Evolutionary conservation across 441 rosid species (phyloP).

Genomic region (Populus hybrid): DNA sequence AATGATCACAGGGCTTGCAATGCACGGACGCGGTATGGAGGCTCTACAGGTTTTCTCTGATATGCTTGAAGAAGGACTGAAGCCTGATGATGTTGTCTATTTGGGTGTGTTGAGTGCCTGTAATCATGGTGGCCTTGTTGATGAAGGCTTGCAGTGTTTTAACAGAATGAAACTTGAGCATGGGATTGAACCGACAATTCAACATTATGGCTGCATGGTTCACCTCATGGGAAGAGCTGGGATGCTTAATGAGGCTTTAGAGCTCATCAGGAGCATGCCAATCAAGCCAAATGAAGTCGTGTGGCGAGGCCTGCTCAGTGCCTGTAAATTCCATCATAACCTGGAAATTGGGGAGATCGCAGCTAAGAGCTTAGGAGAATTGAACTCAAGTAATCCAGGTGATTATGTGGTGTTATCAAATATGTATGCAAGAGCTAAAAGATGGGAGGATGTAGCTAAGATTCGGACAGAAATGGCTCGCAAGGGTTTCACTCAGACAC

Average conservation of each 20-base stretch:
- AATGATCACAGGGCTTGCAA: conserved; percentile 51
- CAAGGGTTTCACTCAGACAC: conserved; percentile 42
- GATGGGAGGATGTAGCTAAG: conserved; percentile 50
- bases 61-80: conserved; percentile 40
- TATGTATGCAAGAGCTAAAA: conserved; percentile 48
- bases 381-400: conserved; percentile 52
- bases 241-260: conserved; percentile 47
- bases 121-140: conserved; percentile 57
- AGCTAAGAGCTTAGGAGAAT: conserved; percentile 36
- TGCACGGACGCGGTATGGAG: conserved; percentile 48
- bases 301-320: conserved; percentile 63
- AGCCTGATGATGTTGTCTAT: conserved; percentile 54
- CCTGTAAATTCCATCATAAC: conserved; percentile 54
- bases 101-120: conserved; percentile 62
- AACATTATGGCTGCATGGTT: conserved; percentile 75
- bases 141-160: conserved; percentile 53
- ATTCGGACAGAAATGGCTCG: conserved; percentile 37
- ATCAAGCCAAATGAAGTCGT: conserved; percentile 57
- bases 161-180: conserved; percentile 45
- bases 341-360: conserved; percentile 58
- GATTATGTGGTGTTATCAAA: conserved; percentile 56
- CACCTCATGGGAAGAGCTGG: conserved; percentile 68
- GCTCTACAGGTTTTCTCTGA: conserved; percentile 45
- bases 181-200: conserved; percentile 51
- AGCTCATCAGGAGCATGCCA: conserved; percentile 52